Evolutionary conservation across 306 rosid genomes (phyloP), one percentile per base, ranked within the genome.

Genomic region (Clitoria ternatea): DNA sequence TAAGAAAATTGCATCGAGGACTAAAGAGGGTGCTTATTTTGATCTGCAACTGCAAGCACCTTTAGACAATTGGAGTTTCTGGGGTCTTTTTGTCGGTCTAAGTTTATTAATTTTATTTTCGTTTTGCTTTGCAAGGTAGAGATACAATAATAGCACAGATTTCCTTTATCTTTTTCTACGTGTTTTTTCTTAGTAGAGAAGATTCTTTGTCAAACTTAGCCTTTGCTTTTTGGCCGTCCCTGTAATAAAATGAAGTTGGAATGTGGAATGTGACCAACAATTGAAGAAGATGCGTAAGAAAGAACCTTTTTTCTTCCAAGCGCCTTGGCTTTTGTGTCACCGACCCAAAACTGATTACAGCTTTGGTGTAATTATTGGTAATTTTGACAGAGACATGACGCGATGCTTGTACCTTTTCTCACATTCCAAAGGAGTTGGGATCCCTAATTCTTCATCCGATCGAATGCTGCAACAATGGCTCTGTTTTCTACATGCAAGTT

Each of bases 301-400:
- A 44, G 27, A 26, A 39, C 83, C 44, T 67, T 77, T 81, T 73
- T 67, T 59, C 52, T 72, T 70, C 44, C 53, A 70, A 74, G 73
- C 75, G 59, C 22, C 48, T 0, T 69, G 57, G 29, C 89, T 86
- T 86, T 85, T 79, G 78, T 32, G 86, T 74, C 90, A 87, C 87
- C 86, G 72, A 56, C 82, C 79, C 17, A 10, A 7, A 36, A 61
- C 69, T 54, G 69, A 17, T 68, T 54, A 27, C 63, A 42, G 56
- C 69, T 69, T 81, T 83, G 15, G 17, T 55, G 15, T 75, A 48
- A 69, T 52, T 57, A 76, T 77, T 62, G 69, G 42, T 11, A 37
- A 49, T 49, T 83, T 85, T 88, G 85, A 88, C 88, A 55, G 79
- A 85, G 86, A 42, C 72, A 48, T 63, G 80, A 53, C 77, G 15